Conservation (phyloP, 177 flowering plant species). For the Telopea speciosissima region DNA sequence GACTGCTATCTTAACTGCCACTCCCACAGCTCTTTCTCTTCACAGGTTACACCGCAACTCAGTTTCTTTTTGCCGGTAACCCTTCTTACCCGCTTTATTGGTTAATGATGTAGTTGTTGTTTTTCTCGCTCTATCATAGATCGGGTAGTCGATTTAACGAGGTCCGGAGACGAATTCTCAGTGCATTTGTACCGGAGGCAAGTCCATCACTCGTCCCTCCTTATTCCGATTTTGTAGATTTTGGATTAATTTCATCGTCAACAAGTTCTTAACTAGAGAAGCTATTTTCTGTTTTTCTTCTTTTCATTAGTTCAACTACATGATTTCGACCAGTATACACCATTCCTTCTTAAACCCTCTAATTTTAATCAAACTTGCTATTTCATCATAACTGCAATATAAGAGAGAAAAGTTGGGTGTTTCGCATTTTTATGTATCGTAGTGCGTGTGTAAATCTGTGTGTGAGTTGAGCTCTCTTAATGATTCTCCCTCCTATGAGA, state of each 20-base stretch:
- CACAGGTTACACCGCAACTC: slow-evolving; percentile 28
- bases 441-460: too few relatives aligned
- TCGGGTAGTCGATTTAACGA: slow-evolving; percentile 52
- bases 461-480: too few relatives aligned
- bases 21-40: slow-evolving; percentile 41
- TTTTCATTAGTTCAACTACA: not conserved
- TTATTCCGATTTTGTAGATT: not conserved
- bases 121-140: slow-evolving; percentile 23
- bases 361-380: too few relatives aligned
- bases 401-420: too few relatives aligned
- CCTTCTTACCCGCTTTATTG: not conserved
- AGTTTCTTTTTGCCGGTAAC: not conserved
- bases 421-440: too few relatives aligned
- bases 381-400: too few relatives aligned
- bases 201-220: not conserved
- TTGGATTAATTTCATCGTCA: too few relatives aligned
- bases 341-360: too few relatives aligned
- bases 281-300: not conserved
- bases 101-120: not conserved
- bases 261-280: too few relatives aligned
- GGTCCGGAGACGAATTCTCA: slow-evolving; percentile 54
- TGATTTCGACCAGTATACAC: too few relatives aligned
- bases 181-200: slow-evolving; percentile 95
- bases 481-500: not conserved
- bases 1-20: slow-evolving; percentile 58